Evolutionary conservation across 345 rosid species (phyloP), one percentile per base, ranked within the genome.

Genomic region (Murraya koenigii): DNA sequence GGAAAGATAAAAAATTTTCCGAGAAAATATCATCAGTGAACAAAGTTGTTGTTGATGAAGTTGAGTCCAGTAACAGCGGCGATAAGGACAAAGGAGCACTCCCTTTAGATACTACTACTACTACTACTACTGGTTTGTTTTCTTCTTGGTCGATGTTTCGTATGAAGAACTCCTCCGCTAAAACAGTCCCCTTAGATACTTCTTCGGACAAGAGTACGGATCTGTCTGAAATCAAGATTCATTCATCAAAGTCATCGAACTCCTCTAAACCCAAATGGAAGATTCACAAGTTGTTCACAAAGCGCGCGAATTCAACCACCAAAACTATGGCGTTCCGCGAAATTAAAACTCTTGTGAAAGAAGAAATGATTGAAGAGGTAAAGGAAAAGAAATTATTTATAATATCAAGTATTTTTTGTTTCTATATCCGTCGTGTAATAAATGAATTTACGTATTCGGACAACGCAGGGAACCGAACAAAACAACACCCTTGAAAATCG

Each of bases 401-500:
- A 3, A 44, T 44, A 13, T 13, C 0, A 0, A 13, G 13, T 52
- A 52, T 52, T 15, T 15, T 38, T 17, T 17, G 56, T 17, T 52
- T 52, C 56, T 52, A 17, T 52, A 17, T 15, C 17, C 1, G 20
- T 52, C 2, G 56, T 19, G 13, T 44, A 44, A 44, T 44, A 44
- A 44, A 13, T 44, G 49, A 14, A 13, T 44, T 11, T 0, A 44
- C 49, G 11, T 3, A 44, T 80, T 69, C 86, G 89, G 92, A 76
- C 84, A 80, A 60, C 23, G 28, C 59, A 30, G 3, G 66, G 55
- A 33, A 75, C 78, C 30, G 73, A 71, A 17, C 80, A 78, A 69
- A 82, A 79, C 25, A 62, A 66, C 17, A n/a, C 60, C 35, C 70
- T 56, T 28, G 87, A 80, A 69, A 84, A 78, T 56, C 76, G 77